These are phyloP conservation scores for Fusarium temperatum DNA, from an alignment of 2,329 filamentous ascomycete genomes.

Conservation along the genomic window DNA sequence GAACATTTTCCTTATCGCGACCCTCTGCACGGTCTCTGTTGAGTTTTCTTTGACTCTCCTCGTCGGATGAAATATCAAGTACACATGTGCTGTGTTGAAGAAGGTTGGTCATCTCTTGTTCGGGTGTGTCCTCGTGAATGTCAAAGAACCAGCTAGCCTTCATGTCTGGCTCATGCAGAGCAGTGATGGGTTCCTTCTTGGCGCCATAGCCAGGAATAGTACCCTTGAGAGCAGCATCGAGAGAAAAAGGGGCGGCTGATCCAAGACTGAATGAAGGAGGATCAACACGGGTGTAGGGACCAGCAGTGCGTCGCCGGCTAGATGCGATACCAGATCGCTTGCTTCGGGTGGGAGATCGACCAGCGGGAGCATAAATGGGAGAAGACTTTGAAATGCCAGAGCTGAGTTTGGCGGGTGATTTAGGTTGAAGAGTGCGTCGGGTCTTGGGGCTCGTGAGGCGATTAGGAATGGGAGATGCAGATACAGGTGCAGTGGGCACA, in stretches of 20 bases:
- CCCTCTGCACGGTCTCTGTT: slow-evolving; percentile 64
- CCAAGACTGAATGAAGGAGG: slow-evolving; percentile 68
- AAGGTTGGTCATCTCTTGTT: slow-evolving; percentile 90
- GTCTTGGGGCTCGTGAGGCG: slow-evolving; percentile 48
- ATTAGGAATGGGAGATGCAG: slow-evolving; percentile 42
- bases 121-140: slow-evolving; percentile 90
- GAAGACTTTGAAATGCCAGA: slow-evolving; percentile 57
- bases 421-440: slow-evolving; percentile 60
- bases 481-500: slow-evolving; percentile 43
- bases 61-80: slow-evolving; percentile 89
- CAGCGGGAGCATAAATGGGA: slow-evolving; percentile 74
- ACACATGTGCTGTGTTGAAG: slow-evolving; percentile 90
- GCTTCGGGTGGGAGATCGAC: slow-evolving; percentile 78
- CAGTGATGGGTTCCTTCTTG: slow-evolving; percentile 39
- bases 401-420: slow-evolving; percentile 61
- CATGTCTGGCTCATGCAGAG: slow-evolving; percentile 56
- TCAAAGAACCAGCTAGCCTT: slow-evolving; percentile 87
- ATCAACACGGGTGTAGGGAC: slow-evolving; percentile 74
- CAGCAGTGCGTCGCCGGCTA: slow-evolving; percentile 71
- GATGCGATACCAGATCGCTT: slow-evolving; percentile 76
- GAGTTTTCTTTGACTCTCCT: slow-evolving; percentile 71
- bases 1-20: slow-evolving; percentile 91
- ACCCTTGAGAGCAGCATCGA: slow-evolving; percentile 83
- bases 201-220: slow-evolving; percentile 71
- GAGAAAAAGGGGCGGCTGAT: slow-evolving; percentile 76